Evolutionary conservation across 768 basidiomycete species (phyloP).

Genomic region (Suillus subaureus): DNA sequence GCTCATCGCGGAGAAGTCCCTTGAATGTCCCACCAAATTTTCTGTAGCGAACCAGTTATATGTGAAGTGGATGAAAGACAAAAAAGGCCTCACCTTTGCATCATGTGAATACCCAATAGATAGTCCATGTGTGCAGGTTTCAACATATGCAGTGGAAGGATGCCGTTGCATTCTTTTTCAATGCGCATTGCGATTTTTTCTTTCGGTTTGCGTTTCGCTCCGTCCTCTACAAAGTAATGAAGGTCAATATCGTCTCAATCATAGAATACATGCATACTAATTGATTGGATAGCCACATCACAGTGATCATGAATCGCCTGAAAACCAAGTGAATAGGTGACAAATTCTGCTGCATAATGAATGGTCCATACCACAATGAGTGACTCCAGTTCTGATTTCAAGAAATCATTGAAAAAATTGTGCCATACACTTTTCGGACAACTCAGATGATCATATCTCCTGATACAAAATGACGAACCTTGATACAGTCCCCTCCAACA

Average conservation of each 20-base stretch:
- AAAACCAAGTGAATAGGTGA: neutral
- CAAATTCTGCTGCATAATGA: neutral
- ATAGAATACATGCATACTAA: neutral
- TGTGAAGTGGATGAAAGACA: neutral
- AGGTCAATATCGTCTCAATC: neutral
- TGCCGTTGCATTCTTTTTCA: neutral
- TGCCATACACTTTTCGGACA: neutral
- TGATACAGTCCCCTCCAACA: neutral
- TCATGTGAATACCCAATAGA: neutral
- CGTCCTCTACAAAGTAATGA: neutral
- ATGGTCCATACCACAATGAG: neutral
- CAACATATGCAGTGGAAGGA: neutral
- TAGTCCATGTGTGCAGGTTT: neutral
- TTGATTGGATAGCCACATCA: neutral
- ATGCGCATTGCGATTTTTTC: neutral
- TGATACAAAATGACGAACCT: neutral
- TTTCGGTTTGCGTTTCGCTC: neutral
- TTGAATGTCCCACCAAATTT: slow-evolving; percentile 1
- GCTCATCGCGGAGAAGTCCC: neutral
- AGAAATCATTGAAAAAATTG: neutral
- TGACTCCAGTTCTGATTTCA: neutral
- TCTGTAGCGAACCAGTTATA: neutral
- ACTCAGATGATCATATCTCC: neutral
- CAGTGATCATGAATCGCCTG: neutral
- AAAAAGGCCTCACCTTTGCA: neutral